Evolutionary conservation across 129 eudicot genomes (phyloP).

Genomic region (Flaveria trinervia): DNA sequence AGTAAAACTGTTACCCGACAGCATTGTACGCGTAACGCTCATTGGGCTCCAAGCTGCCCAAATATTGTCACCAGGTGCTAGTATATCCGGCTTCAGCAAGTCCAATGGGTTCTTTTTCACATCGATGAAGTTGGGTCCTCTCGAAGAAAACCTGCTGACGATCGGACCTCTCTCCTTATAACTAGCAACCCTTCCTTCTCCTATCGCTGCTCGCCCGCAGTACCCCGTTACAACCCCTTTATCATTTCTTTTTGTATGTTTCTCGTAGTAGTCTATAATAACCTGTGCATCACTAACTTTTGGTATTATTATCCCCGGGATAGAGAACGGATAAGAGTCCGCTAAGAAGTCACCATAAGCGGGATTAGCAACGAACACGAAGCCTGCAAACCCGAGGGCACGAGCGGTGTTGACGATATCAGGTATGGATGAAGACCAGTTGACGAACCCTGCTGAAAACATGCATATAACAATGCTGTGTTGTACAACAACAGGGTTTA

Average conservation of each 20-base stretch:
- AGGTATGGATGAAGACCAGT: constrained; percentile 60
- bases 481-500: constrained; percentile 56
- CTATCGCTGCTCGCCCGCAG: constrained; percentile 67
- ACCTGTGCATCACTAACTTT: constrained; percentile 70
- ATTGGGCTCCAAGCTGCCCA: constrained; percentile 99
- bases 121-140: constrained; percentile 85
- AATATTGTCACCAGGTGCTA: constrained; percentile 88
- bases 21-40: constrained; percentile 65
- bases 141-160: constrained; percentile 84
- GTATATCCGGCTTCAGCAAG: constrained; percentile 84
- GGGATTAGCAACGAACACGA: constrained; percentile 78
- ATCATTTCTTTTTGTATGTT: constrained; percentile 53
- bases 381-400: constrained; percentile 64
- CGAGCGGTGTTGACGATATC: constrained; percentile 60
- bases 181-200: constrained; percentile 74
- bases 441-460: constrained; percentile 74
- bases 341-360: constrained; percentile 79
- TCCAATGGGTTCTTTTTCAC: constrained; percentile 51
- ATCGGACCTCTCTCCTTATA: constrained; percentile 56
- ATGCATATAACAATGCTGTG: constrained; percentile 81
- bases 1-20: constrained; percentile 43
- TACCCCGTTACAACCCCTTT: constrained; percentile 47
- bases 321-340: constrained; percentile 72
- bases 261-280: constrained; percentile 65
- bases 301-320: constrained; percentile 89